Evolutionary conservation across 306 rosid genomes (phyloP).

Genomic region (Mucuna pruriens): DNA sequence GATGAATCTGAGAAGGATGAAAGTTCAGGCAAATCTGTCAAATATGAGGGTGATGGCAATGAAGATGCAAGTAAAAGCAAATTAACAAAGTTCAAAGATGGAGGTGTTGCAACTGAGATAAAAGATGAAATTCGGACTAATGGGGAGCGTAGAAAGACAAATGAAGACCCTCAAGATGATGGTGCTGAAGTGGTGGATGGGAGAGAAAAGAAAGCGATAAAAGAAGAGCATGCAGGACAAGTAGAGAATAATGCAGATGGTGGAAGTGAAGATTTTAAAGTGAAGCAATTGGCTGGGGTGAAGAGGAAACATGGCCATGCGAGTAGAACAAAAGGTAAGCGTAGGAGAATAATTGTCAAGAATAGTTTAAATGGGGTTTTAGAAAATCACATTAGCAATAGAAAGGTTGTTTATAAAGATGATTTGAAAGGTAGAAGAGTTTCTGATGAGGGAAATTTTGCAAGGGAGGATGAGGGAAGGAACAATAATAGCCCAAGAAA

Average conservation of each 20-base stretch:
- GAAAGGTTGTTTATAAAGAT: conserved; percentile 40
- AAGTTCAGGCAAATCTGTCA: conserved; percentile 2
- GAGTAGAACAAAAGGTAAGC: conserved; percentile 48
- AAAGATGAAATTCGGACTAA: conserved; percentile 29
- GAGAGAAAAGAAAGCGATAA: conserved; percentile 22
- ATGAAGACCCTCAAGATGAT: conserved; percentile 34
- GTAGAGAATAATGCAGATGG: conserved; percentile 29
- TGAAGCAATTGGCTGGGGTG: conserved; percentile 10
- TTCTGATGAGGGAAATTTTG: neutral
- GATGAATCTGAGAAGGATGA: conserved; percentile 36
- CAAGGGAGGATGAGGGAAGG: conserved; percentile 13
- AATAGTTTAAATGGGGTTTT: conserved; percentile 37
- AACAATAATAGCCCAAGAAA: conserved; percentile 6
- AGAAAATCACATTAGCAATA: conserved; percentile 32
- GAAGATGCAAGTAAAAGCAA: conserved; percentile 39
- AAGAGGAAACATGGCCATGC: conserved; percentile 49
- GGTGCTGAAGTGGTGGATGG: conserved; percentile 24
- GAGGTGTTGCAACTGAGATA: conserved; percentile 21
- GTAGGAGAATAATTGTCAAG: conserved; percentile 52
- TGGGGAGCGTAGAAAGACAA: conserved; percentile 30
- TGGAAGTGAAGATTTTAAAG: conserved; percentile 22
- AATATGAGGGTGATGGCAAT: conserved; percentile 23
- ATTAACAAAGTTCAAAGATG: conserved; percentile 17
- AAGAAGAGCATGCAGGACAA: conserved; percentile 30
- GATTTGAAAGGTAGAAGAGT: conserved; percentile 29